Base-by-base conservation (phyloP, 495 filamentous ascomycete genomes). In the Daldinia childiae region DNA sequence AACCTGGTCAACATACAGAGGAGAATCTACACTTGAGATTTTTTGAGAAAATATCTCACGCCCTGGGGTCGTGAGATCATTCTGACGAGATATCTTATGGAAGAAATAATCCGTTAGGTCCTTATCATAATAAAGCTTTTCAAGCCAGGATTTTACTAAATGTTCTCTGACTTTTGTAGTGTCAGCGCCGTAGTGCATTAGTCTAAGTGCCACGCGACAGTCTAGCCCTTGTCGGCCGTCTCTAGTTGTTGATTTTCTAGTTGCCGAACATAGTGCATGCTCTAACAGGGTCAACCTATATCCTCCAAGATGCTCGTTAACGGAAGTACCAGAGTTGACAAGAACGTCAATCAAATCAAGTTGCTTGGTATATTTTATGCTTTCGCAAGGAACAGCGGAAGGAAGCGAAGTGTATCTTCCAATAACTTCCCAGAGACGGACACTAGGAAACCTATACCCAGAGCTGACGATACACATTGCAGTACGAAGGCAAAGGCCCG, bases 181-280 rank as follows among this genome's bases (percentile, higher is more conserved):
- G 34, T 55, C 61, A 9, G 67, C 67, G 5, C 67, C 67, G 8
- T 60, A 45, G 45, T 59, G 29, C 9, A 69, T 0, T 6, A 69
- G 55, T 19, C 60, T 60, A 11, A 41, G 58, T 26, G 30, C 24
- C 11, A 38, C 6, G 2, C 26, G 50, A 3, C 24, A 54, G 9
- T 48, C 17, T 11, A 48, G 7, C 9, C 19, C 19, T 14, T 12
- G 0, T 24, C 43, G 8, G 1, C 9, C 8, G 9, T 48, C 43
- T 11, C 9, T 24, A 48, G 43, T n/a, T n/a, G n/a, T n/a, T n/a
- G n/a, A n/a, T n/a, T n/a, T n/a, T n/a, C n/a, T n/a, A n/a, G n/a
- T n/a, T n/a, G n/a, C n/a, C n/a, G n/a, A n/a, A n/a, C n/a, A n/a
- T n/a, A 36, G 34, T 36, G 34, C 34, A 3, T 14, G 3, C 3